Conservation (phyloP, 805 yeast species). For the Candida glaebosa region DNA sequence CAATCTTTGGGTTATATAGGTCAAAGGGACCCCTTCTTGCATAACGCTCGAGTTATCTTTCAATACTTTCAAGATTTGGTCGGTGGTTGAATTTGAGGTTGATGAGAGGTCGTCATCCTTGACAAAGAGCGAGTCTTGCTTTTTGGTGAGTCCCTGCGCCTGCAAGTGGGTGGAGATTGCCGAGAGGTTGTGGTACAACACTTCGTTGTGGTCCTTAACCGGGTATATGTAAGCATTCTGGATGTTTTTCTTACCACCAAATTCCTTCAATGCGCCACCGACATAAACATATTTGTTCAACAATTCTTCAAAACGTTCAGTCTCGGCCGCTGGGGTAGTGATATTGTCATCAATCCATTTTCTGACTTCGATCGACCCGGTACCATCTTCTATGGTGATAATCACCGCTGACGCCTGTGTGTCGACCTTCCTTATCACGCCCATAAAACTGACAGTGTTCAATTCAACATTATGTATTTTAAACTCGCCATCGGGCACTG, state of each 20-base stretch:
- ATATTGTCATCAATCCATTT: conserved; percentile 49
- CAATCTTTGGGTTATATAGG: conserved; percentile 56
- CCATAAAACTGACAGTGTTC: conserved; percentile 61
- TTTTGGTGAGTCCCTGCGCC: conserved; percentile 46
- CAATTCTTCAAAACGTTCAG: conserved; percentile 30
- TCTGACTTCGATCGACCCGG: conserved; percentile 59
- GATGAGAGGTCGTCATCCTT: conserved; percentile 14
- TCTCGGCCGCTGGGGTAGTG: conserved; percentile 24
- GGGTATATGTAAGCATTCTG: conserved; percentile 60
- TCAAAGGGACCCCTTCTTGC: conserved; percentile 76
- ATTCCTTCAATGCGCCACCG: conserved; percentile 46
- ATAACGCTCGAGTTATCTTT: conserved; percentile 50
- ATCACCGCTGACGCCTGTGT: conserved; percentile 55
- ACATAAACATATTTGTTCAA: conserved; percentile 61
- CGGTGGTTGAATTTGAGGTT: conserved; percentile 29
- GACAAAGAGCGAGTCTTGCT: conserved; percentile 29
- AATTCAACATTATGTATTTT: conserved; percentile 56
- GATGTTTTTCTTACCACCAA: conserved; percentile 59
- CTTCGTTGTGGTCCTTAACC: conserved; percentile 62
- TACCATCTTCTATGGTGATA: conserved; percentile 73
- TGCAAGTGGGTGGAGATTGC: conserved; percentile 57
- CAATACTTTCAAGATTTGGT: conserved; percentile 46
- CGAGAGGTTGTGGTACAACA: conserved; percentile 62
- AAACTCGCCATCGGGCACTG: conserved; percentile 67
- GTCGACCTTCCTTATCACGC: conserved; percentile 63